Percentiles rank a stretch among this genome's conserved stretches.
These are phyloP conservation scores for Candida nitratophila DNA, from an alignment of 805 yeast genomes.

Conservation along the genomic window DNA sequence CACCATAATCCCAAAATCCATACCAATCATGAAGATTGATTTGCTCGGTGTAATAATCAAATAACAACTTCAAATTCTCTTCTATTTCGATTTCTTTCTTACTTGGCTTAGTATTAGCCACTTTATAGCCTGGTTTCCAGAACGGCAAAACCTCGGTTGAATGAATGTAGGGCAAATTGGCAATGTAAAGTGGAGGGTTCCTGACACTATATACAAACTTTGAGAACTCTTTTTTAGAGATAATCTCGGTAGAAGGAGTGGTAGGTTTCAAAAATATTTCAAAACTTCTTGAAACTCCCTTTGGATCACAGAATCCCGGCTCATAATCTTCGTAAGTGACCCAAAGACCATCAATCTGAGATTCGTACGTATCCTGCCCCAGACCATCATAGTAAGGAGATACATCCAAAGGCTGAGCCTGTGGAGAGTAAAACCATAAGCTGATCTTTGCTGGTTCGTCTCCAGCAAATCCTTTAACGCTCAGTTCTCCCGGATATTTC, in stretches of 20 bases:
- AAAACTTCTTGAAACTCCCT: constrained; percentile 2
- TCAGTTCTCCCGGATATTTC: constrained; percentile 4
- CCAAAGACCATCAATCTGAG: constrained; percentile 1
- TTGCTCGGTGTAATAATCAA: not conserved
- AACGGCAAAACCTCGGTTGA: constrained; percentile 1
- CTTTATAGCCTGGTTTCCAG: constrained; percentile 3
- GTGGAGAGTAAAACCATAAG: constrained; percentile 4
- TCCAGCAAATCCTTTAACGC: not conserved
- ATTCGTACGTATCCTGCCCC: constrained; percentile 1
- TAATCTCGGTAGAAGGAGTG: not conserved
- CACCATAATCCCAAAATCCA: constrained; percentile 8
- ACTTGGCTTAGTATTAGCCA: not conserved
- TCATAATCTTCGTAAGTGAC: constrained; percentile 7
- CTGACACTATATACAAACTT: not conserved
- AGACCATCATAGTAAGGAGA: constrained; percentile 1
- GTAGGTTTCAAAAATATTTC: constrained; percentile 1
- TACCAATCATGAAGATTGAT: constrained; percentile 3
- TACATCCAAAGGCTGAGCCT: constrained; percentile 2
- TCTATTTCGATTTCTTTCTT: constrained; percentile 2
- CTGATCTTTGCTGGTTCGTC: not conserved
- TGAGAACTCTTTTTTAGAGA: not conserved
- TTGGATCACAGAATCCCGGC: constrained; percentile 4
- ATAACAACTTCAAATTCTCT: not conserved
- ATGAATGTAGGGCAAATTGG: constrained; percentile 1
- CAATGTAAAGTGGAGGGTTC: constrained; percentile 1